Base-by-base conservation (phyloP, 2,329 filamentous ascomycete genomes). In the Pestalotiopsis sp. region DNA sequence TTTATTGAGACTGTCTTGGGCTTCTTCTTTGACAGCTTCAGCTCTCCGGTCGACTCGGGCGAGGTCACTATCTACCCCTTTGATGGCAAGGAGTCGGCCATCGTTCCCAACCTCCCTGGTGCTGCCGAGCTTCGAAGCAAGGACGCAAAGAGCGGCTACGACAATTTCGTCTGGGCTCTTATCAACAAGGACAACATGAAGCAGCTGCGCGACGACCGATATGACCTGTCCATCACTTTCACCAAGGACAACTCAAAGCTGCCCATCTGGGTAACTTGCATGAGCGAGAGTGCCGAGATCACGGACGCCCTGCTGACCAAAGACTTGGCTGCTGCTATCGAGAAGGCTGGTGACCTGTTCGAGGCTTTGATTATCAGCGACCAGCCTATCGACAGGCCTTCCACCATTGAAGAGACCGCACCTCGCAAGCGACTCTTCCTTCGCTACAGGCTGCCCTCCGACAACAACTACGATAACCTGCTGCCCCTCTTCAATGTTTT, bases 181-280 rank as follows among this genome's bases (percentile, higher is more conserved):
- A 94, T 98, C 70, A 94, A 98, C 87, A 99, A 99, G 88, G 91
- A 94, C 75, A 83, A 87, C 78, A 98, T 99, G 95, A 93, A 93
- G 84, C 85, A 89, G 75, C 87, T 97, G 74, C 92, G 96, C 70
- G 92, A 97, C 61, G 94, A 97, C 71, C 92, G 96, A 74, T 99
- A 98, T 82, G 96, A 99, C 78, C 84, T 98, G 66, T 97, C 93
- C 65, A 88, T 99, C 73, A 98, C 96, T 56, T 90, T 90, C 71
- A 98, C 95, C 77, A 97, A 97, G 86, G 96, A 99, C 76, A 89
- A 94, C 81, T 78, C 91, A 66, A 98, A 97, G 85, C 89, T 99
- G 40, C 95, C 96, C 40, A 82, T 86, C 71, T 99, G 94, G 94
- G 85, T 91, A 66, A 97, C 94, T 13, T 89, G 98, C 76, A 98